phyloP scores from a whole-genome alignment of 306 rosid genomes.

The Cicer cuneatum region DNA sequence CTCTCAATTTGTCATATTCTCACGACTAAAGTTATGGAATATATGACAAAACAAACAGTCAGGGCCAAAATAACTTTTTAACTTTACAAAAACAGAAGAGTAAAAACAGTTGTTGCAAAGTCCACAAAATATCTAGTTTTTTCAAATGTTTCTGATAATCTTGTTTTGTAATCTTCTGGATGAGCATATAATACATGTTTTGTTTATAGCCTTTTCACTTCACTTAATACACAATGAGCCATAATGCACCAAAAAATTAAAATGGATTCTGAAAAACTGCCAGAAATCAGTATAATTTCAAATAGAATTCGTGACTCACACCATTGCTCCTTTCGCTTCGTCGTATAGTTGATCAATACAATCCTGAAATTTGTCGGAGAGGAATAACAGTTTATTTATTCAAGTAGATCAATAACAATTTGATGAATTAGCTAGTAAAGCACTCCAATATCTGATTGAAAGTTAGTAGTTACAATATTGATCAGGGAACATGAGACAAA shows the following conservation, averaged over 20 bases:
- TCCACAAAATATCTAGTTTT: background rate
- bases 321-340: conserved; percentile 60
- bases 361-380: conserved; percentile 53
- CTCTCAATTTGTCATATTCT: background rate
- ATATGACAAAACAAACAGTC: conserved; percentile 8
- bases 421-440: background rate
- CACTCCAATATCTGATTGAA: background rate
- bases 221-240: conserved; percentile 25
- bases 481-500: conserved; percentile 37
- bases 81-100: background rate
- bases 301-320: conserved; percentile 34
- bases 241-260: conserved; percentile 1
- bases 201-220: conserved; percentile 26
- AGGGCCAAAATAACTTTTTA: background rate
- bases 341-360: conserved; percentile 61
- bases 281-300: conserved; percentile 32
- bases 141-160: conserved; percentile 2
- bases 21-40: background rate
- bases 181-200: conserved; percentile 1
- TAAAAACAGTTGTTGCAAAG: conserved; percentile 10
- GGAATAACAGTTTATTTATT: background rate
- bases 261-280: conserved; percentile 29
- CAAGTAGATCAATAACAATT: too few species aligned
- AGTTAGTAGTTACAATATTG: conserved; percentile 3
- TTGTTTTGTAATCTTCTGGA: conserved; percentile 19